phyloP scores from a whole-genome alignment of 169 alveolate species.

The Eimeria mitis region DNA sequence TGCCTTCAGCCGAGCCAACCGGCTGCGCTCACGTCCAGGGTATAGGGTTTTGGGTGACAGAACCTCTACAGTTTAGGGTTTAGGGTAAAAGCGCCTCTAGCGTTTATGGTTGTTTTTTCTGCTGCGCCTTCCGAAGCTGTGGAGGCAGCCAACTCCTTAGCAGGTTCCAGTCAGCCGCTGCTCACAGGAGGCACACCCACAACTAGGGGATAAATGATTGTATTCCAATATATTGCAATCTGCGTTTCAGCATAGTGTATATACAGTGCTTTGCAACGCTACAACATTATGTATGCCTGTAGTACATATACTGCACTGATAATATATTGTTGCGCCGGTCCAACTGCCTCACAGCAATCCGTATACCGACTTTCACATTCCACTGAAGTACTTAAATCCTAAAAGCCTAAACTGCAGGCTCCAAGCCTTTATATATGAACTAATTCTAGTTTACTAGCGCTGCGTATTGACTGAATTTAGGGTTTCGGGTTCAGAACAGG shows the following conservation, averaged over 20 bases:
- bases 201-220: background rate
- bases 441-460: background rate
- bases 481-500: background rate
- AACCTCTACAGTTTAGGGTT: background rate
- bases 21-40: background rate
- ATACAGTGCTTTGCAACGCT: no score
- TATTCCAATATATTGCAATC: background rate
- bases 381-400: background rate
- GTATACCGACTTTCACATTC: background rate
- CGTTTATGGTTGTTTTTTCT: constrained; percentile 1
- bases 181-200: background rate
- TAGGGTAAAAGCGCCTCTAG: background rate
- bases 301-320: no score
- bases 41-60: background rate
- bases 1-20: background rate
- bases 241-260: no score
- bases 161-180: constrained; percentile 69
- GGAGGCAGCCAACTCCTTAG: constrained; percentile 65
- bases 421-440: no score
- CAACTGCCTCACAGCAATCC: background rate
- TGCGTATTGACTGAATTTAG: background rate
- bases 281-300: background rate
- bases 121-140: constrained; percentile 41
- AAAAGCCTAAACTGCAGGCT: no score
- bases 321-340: background rate